Conservation (phyloP, 176 grass and related monocot species). For the Calamus simplicifolius region DNA sequence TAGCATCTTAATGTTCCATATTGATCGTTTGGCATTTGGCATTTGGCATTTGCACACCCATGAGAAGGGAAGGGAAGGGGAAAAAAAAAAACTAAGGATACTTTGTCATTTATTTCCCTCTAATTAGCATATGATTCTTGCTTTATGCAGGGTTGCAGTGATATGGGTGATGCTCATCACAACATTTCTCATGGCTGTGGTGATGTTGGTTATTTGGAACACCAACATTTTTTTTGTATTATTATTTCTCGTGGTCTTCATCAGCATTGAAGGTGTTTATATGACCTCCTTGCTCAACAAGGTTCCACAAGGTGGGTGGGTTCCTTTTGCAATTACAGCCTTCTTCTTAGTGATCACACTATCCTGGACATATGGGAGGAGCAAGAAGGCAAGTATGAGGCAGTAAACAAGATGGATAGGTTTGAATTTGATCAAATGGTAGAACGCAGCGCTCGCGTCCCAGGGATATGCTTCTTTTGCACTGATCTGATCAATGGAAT, state of each 20-base stretch:
- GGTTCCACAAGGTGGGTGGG: conserved; percentile 64
- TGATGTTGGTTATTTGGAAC: conserved; percentile 72
- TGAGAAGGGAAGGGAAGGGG: too few species aligned
- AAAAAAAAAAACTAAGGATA: too few species aligned
- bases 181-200: conserved; percentile 44
- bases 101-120: neutral
- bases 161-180: conserved; percentile 96
- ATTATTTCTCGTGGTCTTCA: conserved; percentile 31
- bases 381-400: conserved; percentile 65
- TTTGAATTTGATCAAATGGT: conserved; percentile 36
- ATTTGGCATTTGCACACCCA: too few species aligned
- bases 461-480: conserved; percentile 65
- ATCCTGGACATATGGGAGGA: conserved; percentile 76
- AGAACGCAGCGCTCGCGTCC: conserved; percentile 25
- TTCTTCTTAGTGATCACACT: conserved; percentile 59
- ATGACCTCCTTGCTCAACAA: conserved; percentile 74
- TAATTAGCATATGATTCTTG: neutral
- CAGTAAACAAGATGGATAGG: conserved; percentile 30
- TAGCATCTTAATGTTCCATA: too few species aligned
- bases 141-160: conserved; percentile 54
- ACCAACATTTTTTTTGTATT: conserved; percentile 19
- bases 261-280: conserved; percentile 42
- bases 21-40: too few species aligned
- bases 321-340: conserved; percentile 68
- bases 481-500: conserved; percentile 73